A percentile compares a stretch with the other conserved stretches of the same genome.
Evolutionary conservation across 148 eudicot species (phyloP).

Genomic region (Vaccinium myrtillus): DNA sequence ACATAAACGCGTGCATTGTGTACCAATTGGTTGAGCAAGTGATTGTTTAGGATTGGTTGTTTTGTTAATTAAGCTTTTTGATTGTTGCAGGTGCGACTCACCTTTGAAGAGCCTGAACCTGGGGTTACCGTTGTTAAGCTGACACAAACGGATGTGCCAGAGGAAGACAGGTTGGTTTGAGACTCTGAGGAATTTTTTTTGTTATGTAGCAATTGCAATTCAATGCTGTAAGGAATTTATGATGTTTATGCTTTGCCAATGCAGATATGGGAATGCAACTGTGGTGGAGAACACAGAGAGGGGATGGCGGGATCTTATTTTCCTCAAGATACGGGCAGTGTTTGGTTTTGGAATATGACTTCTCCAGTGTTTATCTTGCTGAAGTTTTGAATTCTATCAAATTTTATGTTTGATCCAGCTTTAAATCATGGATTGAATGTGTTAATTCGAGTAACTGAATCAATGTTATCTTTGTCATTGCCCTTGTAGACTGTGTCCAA

Average conservation of each 20-base stretch:
- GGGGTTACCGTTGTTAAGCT: slow-evolving; percentile 74
- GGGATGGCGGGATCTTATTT: slow-evolving; percentile 97
- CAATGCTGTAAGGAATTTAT: background rate
- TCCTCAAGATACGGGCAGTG: slow-evolving; percentile 86
- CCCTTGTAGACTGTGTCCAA: background rate
- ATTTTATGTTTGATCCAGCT: slow-evolving; percentile 12
- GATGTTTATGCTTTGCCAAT: background rate
- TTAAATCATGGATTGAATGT: slow-evolving; percentile 14
- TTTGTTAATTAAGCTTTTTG: background rate
- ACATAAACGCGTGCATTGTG: too few species aligned
- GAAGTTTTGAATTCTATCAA: background rate
- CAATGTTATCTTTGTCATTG: background rate
- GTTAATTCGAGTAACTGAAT: slow-evolving; percentile 2
- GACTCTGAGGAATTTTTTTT: background rate
- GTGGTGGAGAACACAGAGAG: slow-evolving; percentile 98
- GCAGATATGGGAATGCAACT: slow-evolving; percentile 94
- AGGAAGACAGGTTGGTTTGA: slow-evolving; percentile 82
- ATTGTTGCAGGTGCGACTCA: slow-evolving; percentile 64
- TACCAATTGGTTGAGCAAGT: background rate
- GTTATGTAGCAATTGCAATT: background rate
- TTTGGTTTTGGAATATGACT: slow-evolving; percentile 88
- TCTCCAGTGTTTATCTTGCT: background rate
- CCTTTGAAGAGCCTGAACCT: slow-evolving; percentile 89
- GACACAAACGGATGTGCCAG: slow-evolving; percentile 84
- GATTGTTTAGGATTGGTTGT: background rate